Percentiles rank a stretch among this genome's conserved stretches.
Evolutionary conservation across 2,329 filamentous ascomycete genomes (phyloP).

Genomic region (Hymenoscyphus occultus): DNA sequence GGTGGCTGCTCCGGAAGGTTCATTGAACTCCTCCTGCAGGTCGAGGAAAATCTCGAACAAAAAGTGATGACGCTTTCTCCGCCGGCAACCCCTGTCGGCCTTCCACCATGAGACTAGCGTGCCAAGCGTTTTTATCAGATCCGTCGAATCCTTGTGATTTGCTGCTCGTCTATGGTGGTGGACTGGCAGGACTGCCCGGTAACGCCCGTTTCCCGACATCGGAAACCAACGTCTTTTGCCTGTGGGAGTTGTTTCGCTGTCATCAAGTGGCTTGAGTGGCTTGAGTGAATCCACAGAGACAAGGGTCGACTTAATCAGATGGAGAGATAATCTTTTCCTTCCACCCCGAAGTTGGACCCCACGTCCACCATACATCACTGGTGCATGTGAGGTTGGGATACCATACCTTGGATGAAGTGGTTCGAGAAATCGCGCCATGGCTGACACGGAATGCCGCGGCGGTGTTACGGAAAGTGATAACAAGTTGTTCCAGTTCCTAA

Average conservation of each 20-base stretch:
- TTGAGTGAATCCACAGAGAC: neutral
- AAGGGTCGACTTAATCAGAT: constrained; percentile 11
- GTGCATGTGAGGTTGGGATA: neutral
- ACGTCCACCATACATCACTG: constrained; percentile 2
- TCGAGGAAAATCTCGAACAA: neutral
- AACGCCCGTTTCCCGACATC: constrained; percentile 1
- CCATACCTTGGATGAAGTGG: neutral
- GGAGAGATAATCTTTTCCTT: constrained; percentile 12
- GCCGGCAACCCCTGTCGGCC: neutral
- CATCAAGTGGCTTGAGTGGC: neutral
- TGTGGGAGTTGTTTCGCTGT: neutral
- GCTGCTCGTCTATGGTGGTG: neutral
- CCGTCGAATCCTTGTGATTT: constrained; percentile 3
- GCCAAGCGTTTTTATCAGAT: constrained; percentile 30
- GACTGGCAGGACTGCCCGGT: neutral
- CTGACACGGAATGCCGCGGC: neutral
- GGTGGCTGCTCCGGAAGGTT: neutral
- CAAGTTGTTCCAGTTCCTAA: neutral
- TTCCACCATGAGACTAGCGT: constrained; percentile 4
- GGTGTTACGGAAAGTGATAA: neutral
- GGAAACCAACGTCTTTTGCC: neutral
- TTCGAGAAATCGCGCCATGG: constrained; percentile 5
- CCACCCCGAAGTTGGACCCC: neutral
- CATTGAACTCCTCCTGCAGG: neutral
- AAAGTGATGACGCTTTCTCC: constrained; percentile 5